phyloP scores from a whole-genome alignment of 176 grass and related monocot genomes.

The Oryza longistaminata region DNA sequence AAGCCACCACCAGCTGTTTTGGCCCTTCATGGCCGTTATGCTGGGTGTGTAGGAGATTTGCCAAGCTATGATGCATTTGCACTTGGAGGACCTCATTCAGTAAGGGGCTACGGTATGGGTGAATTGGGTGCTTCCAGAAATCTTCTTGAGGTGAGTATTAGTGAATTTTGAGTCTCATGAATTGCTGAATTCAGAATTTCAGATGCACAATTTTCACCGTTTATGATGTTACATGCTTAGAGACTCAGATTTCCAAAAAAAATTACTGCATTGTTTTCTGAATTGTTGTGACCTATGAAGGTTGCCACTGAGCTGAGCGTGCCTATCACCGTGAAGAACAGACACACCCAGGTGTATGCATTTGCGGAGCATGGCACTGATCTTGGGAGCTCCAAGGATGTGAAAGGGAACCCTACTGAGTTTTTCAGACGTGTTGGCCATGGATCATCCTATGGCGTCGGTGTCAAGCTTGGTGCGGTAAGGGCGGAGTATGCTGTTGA shows the following conservation, averaged over 20 bases:
- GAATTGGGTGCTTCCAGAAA: constrained; percentile 89
- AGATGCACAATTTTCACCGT: background rate
- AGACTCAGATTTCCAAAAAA: too few relatives aligned
- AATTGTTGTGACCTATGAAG: constrained; percentile 23
- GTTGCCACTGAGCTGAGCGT: constrained; percentile 74
- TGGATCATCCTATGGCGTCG: constrained; percentile 84
- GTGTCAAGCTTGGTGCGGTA: constrained; percentile 84
- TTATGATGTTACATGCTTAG: background rate
- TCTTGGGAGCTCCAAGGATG: constrained; percentile 89
- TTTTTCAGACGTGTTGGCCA: constrained; percentile 81
- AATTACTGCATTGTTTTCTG: too few relatives aligned
- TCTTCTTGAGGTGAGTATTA: constrained; percentile 78
- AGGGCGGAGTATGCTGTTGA: constrained; percentile 89
- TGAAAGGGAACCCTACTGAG: constrained; percentile 93
- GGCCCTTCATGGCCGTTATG: constrained; percentile 88
- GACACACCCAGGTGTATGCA: constrained; percentile 52
- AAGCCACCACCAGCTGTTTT: constrained; percentile 77
- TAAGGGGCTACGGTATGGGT: constrained; percentile 88
- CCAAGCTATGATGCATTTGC: constrained; percentile 93
- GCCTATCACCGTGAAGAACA: constrained; percentile 61
- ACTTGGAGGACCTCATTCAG: constrained; percentile 90
- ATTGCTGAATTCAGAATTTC: background rate
- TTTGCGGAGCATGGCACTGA: constrained; percentile 90
- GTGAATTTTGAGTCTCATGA: too few relatives aligned
- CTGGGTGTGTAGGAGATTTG: constrained; percentile 85